phyloP scores from a whole-genome alignment of 1,139 yeast species.

The Pichia sp. region DNA sequence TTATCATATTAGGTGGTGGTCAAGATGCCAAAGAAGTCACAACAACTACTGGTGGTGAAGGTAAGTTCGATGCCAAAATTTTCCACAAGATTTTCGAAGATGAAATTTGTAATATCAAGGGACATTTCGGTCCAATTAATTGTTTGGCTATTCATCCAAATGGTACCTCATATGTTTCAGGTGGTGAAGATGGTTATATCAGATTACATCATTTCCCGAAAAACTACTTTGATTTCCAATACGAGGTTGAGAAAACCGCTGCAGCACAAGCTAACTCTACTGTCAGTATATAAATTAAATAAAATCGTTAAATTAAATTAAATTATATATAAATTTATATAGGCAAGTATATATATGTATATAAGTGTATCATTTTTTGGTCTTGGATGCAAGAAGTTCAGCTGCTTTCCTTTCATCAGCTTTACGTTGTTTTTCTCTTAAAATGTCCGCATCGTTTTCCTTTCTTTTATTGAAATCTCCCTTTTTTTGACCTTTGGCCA shows the following conservation, averaged over 20 bases:
- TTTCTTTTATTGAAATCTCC: constrained; percentile 82
- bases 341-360: no score
- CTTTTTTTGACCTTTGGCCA: constrained; percentile 53
- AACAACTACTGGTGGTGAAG: constrained; percentile 87
- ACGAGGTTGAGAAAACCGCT: constrained; percentile 84
- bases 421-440: constrained; percentile 81
- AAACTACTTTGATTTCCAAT: constrained; percentile 84
- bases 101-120: constrained; percentile 94
- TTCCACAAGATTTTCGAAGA: constrained; percentile 93
- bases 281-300: not conserved
- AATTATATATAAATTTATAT: no score
- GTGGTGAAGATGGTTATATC: constrained; percentile 97
- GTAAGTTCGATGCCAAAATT: constrained; percentile 94
- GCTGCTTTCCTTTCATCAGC: constrained; percentile 62
- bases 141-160: constrained; percentile 91
- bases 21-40: constrained; percentile 98
- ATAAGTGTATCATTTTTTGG: constrained; percentile 1
- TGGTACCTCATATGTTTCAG: constrained; percentile 89
- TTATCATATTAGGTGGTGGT: constrained; percentile 96
- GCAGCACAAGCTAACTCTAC: constrained; percentile 18
- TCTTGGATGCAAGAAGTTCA: constrained; percentile 11
- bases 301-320: no score
- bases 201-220: constrained; percentile 93
- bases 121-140: constrained; percentile 98
- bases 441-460: constrained; percentile 73